Conservation (phyloP, 2,329 filamentous ascomycete genomes). For the Penicillium sp. region DNA sequence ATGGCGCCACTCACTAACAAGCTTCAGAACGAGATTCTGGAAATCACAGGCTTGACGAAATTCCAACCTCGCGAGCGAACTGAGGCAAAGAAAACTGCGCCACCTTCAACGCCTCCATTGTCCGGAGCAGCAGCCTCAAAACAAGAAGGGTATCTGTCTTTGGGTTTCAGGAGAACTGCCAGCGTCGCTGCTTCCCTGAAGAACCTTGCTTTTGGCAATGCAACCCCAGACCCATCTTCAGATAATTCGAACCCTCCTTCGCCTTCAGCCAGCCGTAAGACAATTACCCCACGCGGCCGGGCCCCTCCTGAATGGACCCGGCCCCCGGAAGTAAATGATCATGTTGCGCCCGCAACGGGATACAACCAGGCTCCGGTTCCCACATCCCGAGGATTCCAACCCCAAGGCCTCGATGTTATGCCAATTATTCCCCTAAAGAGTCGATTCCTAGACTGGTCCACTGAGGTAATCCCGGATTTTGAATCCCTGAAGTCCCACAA, state of each 20-base stretch:
- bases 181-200: slow-evolving; percentile 65
- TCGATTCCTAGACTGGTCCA: slow-evolving; percentile 90
- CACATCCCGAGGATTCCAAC: slow-evolving; percentile 70
- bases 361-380: slow-evolving; percentile 77
- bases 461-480: slow-evolving; percentile 55
- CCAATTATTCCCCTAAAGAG: slow-evolving; percentile 74
- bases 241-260: slow-evolving; percentile 29
- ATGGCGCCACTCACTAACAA: slow-evolving; percentile 68
- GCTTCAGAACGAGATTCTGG: slow-evolving; percentile 65
- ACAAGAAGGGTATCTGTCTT: slow-evolving; percentile 60
- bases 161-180: slow-evolving; percentile 61
- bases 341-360: slow-evolving; percentile 61
- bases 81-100: slow-evolving; percentile 35
- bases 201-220: slow-evolving; percentile 56
- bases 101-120: slow-evolving; percentile 49
- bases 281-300: slow-evolving; percentile 50
- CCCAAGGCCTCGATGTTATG: slow-evolving; percentile 57
- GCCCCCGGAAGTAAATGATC: slow-evolving; percentile 74
- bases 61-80: slow-evolving; percentile 37
- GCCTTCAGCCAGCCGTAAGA: slow-evolving; percentile 32
- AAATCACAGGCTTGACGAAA: slow-evolving; percentile 37
- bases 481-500: slow-evolving; percentile 14
- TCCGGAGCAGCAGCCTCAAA: slow-evolving; percentile 48
- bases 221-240: slow-evolving; percentile 33
- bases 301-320: slow-evolving; percentile 58